Percentiles rank a stretch among this genome's conserved stretches.
phyloP scores from a whole-genome alignment of 208 protist species.

The Acanthamoeba divionensis region DNA sequence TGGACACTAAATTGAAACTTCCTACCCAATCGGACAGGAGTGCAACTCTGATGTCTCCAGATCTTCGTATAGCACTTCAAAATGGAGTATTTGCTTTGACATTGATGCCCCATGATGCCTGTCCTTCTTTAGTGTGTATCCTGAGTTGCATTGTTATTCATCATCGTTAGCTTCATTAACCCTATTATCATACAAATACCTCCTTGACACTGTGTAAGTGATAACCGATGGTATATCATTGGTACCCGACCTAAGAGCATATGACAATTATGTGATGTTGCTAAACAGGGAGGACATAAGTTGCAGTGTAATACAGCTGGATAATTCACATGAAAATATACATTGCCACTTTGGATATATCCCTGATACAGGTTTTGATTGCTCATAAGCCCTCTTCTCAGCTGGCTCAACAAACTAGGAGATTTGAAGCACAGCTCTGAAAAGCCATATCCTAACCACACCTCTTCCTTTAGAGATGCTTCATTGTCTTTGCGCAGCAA shows the following conservation, averaged over 20 bases:
- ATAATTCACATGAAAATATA: not conserved
- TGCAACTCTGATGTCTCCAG: not conserved
- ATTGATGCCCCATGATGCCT: not conserved
- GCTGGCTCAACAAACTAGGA: no score
- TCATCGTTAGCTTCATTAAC: no score
- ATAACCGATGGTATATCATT: slow-evolving; percentile 29
- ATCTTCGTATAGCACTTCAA: slow-evolving; percentile 28
- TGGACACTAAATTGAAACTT: not conserved
- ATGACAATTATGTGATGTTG: slow-evolving; percentile 52
- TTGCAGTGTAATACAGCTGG: slow-evolving; percentile 18
- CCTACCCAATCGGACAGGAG: not conserved
- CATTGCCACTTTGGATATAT: slow-evolving; percentile 45
- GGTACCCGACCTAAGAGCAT: not conserved
- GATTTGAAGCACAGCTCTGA: no score
- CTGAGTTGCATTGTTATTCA: not conserved
- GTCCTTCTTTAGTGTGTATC: slow-evolving; percentile 2
- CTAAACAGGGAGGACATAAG: slow-evolving; percentile 41
- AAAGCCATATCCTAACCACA: no score
- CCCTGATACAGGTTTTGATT: slow-evolving; percentile 41
- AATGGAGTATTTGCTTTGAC: slow-evolving; percentile 45
- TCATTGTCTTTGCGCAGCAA: not conserved
- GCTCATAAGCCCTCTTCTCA: not conserved
- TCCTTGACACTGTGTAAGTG: not conserved
- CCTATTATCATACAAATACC: no score
- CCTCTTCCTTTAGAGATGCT: not conserved